phyloP scores from a whole-genome alignment of 257 asterid genomes.

The Plantago ovata region DNA sequence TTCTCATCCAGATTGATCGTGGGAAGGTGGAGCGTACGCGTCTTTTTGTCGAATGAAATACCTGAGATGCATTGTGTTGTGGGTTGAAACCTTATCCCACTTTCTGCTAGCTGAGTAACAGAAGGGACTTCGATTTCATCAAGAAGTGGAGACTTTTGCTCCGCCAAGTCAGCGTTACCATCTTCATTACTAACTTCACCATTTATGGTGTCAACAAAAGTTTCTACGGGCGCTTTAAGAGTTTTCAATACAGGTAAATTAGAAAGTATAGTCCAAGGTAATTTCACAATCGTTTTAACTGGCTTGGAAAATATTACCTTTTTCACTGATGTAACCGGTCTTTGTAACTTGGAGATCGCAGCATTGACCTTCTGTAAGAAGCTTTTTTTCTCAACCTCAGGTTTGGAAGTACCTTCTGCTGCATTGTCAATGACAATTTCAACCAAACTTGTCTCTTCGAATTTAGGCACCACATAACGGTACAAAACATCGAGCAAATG shows the following conservation, averaged over 20 bases:
- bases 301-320: constrained; percentile 20
- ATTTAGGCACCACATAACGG: constrained; percentile 35
- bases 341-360: too few species aligned
- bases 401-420: too few species aligned
- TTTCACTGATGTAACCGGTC: constrained; percentile 9
- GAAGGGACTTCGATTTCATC: constrained; percentile 20
- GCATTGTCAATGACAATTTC: constrained; percentile 19
- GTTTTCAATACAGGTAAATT: constrained; percentile 21
- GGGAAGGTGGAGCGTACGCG: not conserved
- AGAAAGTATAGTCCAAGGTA: constrained; percentile 29
- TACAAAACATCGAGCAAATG: constrained; percentile 52
- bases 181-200: too few species aligned
- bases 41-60: not conserved
- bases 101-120: constrained; percentile 11
- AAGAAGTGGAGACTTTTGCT: not conserved
- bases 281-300: constrained; percentile 12
- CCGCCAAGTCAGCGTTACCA: too few species aligned
- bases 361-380: too few species aligned
- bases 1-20: constrained; percentile 1
- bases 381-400: too few species aligned
- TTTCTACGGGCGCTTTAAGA: constrained; percentile 19
- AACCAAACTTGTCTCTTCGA: constrained; percentile 4
- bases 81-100: constrained; percentile 6
- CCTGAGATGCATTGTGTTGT: constrained; percentile 6
- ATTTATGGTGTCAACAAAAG: not conserved